Conservation (phyloP, 108 stramenopile species). For the Cyclotella cryptica region DNA sequence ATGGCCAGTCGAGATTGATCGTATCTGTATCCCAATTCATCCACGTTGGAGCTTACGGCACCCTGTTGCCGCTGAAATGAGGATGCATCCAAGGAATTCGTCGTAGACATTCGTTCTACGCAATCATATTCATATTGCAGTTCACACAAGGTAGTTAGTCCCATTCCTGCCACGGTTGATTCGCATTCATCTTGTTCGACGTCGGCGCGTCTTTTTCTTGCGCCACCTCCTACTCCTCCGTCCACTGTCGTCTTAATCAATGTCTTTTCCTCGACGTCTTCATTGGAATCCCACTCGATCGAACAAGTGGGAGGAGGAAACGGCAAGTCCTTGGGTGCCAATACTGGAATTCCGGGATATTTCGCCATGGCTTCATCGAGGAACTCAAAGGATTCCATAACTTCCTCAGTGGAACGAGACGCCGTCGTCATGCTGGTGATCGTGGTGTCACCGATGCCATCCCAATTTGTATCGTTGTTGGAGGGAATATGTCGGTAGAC, state of each 20-base stretch:
- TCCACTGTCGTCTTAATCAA: too few relatives aligned
- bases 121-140: slow-evolving; percentile 22
- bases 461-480: neutral
- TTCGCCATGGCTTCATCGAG: slow-evolving; percentile 53
- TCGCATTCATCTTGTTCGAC: slow-evolving; percentile 34
- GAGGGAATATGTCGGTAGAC: slow-evolving; percentile 20
- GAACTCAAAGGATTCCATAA: slow-evolving; percentile 55
- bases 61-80: too few relatives aligned
- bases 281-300: slow-evolving; percentile 14
- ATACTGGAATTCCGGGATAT: slow-evolving; percentile 46
- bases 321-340: slow-evolving; percentile 40
- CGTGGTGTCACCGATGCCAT: neutral
- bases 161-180: slow-evolving; percentile 55
- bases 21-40: neutral
- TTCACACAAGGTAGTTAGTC: slow-evolving; percentile 23
- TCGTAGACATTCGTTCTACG: neutral
- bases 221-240: neutral
- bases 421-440: too few relatives aligned
- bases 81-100: too few relatives aligned
- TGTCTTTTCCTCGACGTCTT: neutral
- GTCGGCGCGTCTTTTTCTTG: neutral
- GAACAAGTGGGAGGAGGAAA: slow-evolving; percentile 65
- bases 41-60: neutral
- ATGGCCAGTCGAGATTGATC: slow-evolving; percentile 21
- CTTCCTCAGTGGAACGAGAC: slow-evolving; percentile 10